Evolutionary conservation across 2,329 filamentous ascomycete genomes (phyloP), one percentile per base, ranked within the genome.

Genomic region (Cladorrhinum sp.): DNA sequence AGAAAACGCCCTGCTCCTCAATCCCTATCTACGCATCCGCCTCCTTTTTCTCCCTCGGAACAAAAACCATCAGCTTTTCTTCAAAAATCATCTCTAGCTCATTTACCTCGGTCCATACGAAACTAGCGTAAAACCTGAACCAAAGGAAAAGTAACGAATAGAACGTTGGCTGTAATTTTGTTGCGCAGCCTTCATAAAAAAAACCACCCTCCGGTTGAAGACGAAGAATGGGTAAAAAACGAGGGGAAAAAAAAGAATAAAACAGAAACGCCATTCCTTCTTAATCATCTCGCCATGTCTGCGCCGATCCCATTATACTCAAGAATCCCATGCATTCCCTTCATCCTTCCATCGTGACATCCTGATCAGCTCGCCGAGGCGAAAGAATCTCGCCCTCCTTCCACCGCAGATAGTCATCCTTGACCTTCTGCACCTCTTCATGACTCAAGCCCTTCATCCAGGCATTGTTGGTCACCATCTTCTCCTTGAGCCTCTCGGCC

Each of bases 391-490:
- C 64, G 13, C 80, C 82, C 24, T 84, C 80, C 50, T 79, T 77
- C 67, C 83, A 85, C 61, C 75, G 78, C 65, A 78, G 75, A 67
- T 81, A 85, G 60, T 83, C 83, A 69, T 87, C 85, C 76, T 93
- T 93, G 66, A 86, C 86, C 73, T 88, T 85, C 71, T 89, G 80
- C n/a, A 89, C 86, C 68, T 89, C 84, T 66, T 90, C 90, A 75
- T 91, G 89, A 73, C 88, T 89, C 75, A 91, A 79, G 58, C 91
- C 90, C 75, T 91, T 85, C 73, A 96, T 81, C 76, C 92, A 93
- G 64, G 90, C 84, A 62, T 88, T 87, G 80, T 93, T 90, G 76
- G 88, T 88, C 64, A 96, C 85, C 74, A 92, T 80, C 80, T 93
- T 95, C 81, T 95, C 89, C 71, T 83, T 82, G 78, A 90, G 73